Evolutionary conservation across 2,329 filamentous ascomycete genomes (phyloP).

Genomic region (Chaetoscypha palmicola): DNA sequence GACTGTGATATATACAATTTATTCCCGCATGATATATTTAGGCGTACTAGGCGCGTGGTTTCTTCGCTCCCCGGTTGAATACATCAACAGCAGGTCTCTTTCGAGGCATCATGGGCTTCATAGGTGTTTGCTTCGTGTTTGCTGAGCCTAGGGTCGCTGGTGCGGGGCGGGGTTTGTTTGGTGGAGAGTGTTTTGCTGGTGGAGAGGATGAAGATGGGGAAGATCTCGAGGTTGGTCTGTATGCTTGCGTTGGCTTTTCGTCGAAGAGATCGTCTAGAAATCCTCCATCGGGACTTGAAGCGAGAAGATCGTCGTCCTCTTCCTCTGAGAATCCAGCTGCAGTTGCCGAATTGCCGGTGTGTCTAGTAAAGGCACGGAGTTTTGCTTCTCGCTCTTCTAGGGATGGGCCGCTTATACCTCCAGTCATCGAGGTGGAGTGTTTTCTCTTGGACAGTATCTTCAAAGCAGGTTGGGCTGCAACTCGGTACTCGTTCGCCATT

Average conservation of each 20-base stretch:
- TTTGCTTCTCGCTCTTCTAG: conserved; percentile 34
- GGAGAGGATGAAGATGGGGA: neutral
- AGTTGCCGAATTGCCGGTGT: conserved; percentile 4
- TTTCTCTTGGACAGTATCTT: conserved; percentile 30
- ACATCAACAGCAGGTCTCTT: conserved; percentile 23
- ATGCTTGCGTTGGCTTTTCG: conserved; percentile 9
- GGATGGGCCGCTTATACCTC: conserved; percentile 16
- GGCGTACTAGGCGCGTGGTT: too few relatives aligned
- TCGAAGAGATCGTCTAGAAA: conserved; percentile 23
- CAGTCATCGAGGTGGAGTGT: conserved; percentile 12
- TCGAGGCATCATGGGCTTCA: conserved; percentile 18
- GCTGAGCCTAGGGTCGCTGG: neutral
- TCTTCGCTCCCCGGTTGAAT: conserved; percentile 23
- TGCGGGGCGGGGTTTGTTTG: neutral
- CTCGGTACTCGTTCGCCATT: conserved; percentile 48
- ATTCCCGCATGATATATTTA: conserved; percentile 7
- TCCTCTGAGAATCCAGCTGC: conserved; percentile 24
- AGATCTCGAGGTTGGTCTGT: too few relatives aligned
- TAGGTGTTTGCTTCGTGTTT: conserved; percentile 11
- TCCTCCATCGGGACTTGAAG: too few relatives aligned
- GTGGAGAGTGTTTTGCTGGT: neutral
- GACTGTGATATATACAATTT: neutral
- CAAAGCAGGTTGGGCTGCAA: conserved; percentile 33
- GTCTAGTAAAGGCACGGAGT: conserved; percentile 21
- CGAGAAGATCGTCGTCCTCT: conserved; percentile 9